Evolutionary conservation across 495 filamentous ascomycete species (phyloP), one percentile per base, ranked within the genome.

Genomic region (Neurospora africana): DNA sequence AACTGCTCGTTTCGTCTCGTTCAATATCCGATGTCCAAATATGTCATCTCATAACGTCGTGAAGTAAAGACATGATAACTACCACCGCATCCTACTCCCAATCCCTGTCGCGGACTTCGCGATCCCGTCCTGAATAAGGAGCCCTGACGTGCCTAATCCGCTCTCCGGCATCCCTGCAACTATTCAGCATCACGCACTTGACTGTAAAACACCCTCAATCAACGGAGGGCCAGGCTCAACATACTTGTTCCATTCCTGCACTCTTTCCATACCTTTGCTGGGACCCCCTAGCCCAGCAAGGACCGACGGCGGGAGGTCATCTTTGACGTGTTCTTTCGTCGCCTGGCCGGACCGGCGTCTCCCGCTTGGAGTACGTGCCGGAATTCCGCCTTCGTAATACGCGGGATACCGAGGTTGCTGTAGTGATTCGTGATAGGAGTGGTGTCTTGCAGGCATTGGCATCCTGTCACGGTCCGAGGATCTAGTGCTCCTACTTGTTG

Each of bases 191-290:
- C 69, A 70, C 43, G 5, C 30, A 27, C 71, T 41, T 68, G 35
- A 69, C 35, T 33, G 40, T 70, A 27, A 69, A 23, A 35, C 21
- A 3, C 68, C 36, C 69, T 75, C 76, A 27, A 68, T 75, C 19
- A 80, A 77, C 11, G 81, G 77, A 38, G 47, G 10, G 35, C 80
- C 82, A 27, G 80, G 76, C 73, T 83, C 84, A 47, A 86, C 82
- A 75, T 84, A 83, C 53, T 80, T 81, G 36, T 81, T 76, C 84
- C 84, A 86, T 74, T 86, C 83, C 43, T 73, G 79, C 4, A 86
- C 84, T 2, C 84, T 78, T 72, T 84, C 78, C 80, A 83, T 79
- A 8, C 84, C 84, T 44, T 82, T 77, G 15, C 82, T 82, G 15
- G 79, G 78, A 10, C 84, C 84, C 13, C 79, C 80, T 15, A 86